Base-by-base conservation (phyloP, 1,139 yeast species). In the Petasospora fabianii region DNA sequence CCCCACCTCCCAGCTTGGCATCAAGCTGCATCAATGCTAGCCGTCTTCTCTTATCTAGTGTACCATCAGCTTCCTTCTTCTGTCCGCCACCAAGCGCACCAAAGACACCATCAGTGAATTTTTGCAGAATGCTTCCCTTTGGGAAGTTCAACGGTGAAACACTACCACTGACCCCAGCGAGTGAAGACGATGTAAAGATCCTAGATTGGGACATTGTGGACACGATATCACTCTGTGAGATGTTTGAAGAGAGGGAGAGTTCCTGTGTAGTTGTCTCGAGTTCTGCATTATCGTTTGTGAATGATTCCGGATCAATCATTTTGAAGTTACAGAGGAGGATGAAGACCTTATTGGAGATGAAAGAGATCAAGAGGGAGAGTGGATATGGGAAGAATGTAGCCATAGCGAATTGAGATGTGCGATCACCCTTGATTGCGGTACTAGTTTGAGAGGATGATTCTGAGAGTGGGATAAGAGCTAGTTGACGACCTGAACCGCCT, bases 311-410 rank as follows among this genome's bases (percentile, higher is more conserved):
- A 40, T 66, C 59, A 15, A 69, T 21, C 4, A 66, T 22, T n/a
- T 57, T 49, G 36, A 58, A 50, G 27, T 50, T 53, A 4, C 56
- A 60, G 22, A 58, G 36, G 1, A 40, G 9, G 48, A 27, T 21
- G 46, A 51, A 47, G 57, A 67, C 2, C 52, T 42, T 11, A 47
- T 32, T 27, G 1, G 64, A 38, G 0, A 59, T 9, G 1, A 56
- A 14, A 38, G 56, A 54, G 1, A 68, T 60, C 0, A 64, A 6
- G 6, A 55, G 27, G 6, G 72, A 65, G 6, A 70, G 22, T 1
- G 75, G 75, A 18, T 55, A 56, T 2, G 75, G 76, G 57, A 70
- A 69, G 51, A 70, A 69, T 3, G 75, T 68, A 35, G 61, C 49
- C 15, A 71, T 50, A 18, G 74, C 56, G 50, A 71, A 70, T 44